phyloP scores from a whole-genome alignment of 2,329 filamentous ascomycete genomes.

The Chaetomiaceae sp. region DNA sequence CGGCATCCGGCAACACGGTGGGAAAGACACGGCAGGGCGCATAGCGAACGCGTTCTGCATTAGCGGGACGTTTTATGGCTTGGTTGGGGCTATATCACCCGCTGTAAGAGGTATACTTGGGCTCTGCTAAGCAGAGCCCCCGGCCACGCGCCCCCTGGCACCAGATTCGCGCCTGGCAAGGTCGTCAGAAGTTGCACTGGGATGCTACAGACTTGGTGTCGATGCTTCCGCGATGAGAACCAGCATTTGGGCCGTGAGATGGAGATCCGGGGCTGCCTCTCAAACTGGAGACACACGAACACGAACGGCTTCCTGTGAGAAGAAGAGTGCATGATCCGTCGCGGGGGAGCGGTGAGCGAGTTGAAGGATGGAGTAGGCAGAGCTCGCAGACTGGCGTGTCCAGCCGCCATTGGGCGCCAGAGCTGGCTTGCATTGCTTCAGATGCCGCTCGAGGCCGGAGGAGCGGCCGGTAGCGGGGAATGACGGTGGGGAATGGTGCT shows the following conservation, averaged over 20 bases:
- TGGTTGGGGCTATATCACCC: conserved; percentile 14
- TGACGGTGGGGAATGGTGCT: background rate
- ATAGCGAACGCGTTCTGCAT: conserved; percentile 9
- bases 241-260: too few species aligned
- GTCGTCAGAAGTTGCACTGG: too few species aligned
- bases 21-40: background rate
- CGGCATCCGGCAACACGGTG: background rate
- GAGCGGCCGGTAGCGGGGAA: background rate
- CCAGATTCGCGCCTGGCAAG: too few species aligned
- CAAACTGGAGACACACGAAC: too few species aligned
- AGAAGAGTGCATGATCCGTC: too few species aligned
- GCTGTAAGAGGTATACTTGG: conserved; percentile 17
- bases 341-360: conserved; percentile 4
- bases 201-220: too few species aligned
- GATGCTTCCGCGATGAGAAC: too few species aligned
- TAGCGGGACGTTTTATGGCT: conserved; percentile 17
- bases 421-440: conserved; percentile 9
- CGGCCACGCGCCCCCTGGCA: too few species aligned
- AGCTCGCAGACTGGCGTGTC: conserved; percentile 2
- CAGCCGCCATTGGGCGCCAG: conserved; percentile 11
- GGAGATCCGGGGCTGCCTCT: too few species aligned
- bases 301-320: too few species aligned
- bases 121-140: conserved; percentile 10
- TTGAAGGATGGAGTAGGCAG: background rate
- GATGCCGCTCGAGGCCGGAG: too few species aligned